Conservation (phyloP, 2,329 filamentous ascomycete genomes). For the Triangularia verruculosa region DNA sequence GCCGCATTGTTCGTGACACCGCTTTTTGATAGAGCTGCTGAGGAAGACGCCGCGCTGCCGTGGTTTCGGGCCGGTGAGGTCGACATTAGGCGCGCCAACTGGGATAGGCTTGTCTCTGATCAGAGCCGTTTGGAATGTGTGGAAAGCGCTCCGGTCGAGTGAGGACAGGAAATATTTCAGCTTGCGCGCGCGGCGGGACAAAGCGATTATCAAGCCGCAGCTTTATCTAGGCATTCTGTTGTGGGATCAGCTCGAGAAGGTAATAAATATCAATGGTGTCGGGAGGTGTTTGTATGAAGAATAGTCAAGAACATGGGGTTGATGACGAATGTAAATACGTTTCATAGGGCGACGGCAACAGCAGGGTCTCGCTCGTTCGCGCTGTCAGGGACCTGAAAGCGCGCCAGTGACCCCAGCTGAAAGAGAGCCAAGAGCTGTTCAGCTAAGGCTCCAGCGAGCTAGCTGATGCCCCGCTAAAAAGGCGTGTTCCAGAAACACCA, state of each 20-base stretch:
- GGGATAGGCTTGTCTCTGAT: background rate
- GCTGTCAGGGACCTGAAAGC: background rate
- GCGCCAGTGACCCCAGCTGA: background rate
- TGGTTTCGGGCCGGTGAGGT: constrained; percentile 13
- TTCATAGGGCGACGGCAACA: background rate
- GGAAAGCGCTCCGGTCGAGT: background rate
- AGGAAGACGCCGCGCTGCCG: constrained; percentile 3
- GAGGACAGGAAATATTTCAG: background rate
- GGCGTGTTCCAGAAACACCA: background rate
- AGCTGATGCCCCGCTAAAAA: background rate
- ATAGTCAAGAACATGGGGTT: background rate
- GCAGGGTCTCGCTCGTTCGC: background rate
- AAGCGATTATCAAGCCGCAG: background rate
- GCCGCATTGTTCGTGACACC: constrained; percentile 13
- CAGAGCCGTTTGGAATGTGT: background rate
- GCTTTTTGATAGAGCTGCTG: background rate
- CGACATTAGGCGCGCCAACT: constrained; percentile 15
- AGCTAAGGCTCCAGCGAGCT: background rate
- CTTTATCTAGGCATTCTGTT: background rate
- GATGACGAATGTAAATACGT: constrained; percentile 8
- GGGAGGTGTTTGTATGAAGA: background rate
- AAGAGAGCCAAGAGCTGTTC: constrained; percentile 3
- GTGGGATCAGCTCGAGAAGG: background rate
- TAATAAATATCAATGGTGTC: background rate
- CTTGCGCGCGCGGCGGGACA: background rate